Base-by-base conservation (phyloP, 805 yeast species). In the Kuraishia hungarica region DNA sequence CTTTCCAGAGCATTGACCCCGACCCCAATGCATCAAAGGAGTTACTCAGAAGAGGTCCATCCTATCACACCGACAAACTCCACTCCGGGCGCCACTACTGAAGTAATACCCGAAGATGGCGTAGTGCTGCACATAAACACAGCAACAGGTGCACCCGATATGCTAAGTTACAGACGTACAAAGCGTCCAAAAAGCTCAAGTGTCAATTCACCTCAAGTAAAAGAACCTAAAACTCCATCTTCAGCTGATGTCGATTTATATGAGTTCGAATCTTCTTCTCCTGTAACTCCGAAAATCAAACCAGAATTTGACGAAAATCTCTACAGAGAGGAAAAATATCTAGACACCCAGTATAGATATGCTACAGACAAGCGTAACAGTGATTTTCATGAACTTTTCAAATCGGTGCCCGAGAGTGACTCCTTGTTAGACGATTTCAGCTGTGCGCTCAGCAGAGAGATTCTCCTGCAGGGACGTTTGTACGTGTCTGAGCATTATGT, bases 391-490 rank as follows among this genome's bases (percentile, higher is more conserved):
- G 78, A 74, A 47, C 61, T 86, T 2, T 94, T 93, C 73, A 76
- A 82, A 55, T 75, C 83, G 8, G 72, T 90, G 1, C 87, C 92
- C 1, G 71, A 72, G 23, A 78, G 82, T 51, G 97, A 93, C 63
- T 73, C 86, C 53, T 71, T 93, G 17, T 67, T 93, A 39, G 97
- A 90, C 63, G 97, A 91, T 62, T 92, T 87, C 63, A 82, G 89
- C 26, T 94, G 98, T 74, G 97, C 97, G 0, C 71, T 93, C 54
- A 86, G 92, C 59, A 76, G 90, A 58, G 98, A 93, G 59, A 89
- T 91, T 52, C 73, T 93, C 35, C 71, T 90, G 10, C 97, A 94
- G 64, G 99, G 99, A 2, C 75, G 96, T 53, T 62, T 94, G 26
- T 94, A 89, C 65, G 77, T 94, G 8, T 81, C 96, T 20, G 92